Evolutionary conservation across 208 protist species (phyloP).

Genomic region (Kentomonas sorsogonicus): DNA sequence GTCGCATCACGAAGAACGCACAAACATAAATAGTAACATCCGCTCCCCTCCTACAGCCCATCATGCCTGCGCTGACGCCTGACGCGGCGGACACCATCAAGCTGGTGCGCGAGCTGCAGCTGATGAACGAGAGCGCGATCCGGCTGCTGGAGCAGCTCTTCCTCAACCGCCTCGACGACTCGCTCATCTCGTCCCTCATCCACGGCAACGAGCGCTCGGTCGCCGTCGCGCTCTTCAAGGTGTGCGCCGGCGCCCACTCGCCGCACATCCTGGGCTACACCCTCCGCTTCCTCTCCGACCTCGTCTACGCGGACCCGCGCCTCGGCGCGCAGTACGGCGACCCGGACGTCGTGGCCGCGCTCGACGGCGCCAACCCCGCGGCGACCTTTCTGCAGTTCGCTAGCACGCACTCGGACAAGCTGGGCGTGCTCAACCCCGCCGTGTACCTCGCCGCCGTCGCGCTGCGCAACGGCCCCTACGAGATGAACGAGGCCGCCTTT

Average conservation of each 20-base stretch:
- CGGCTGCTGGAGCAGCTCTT: constrained; percentile 78
- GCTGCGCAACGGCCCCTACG: constrained; percentile 57
- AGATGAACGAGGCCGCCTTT: constrained; percentile 38
- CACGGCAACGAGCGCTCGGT: constrained; percentile 43
- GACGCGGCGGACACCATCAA: constrained; percentile 63
- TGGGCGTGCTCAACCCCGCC: constrained; percentile 60
- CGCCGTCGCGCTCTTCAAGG: constrained; percentile 50
- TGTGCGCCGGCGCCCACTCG: constrained; percentile 35
- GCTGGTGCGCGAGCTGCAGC: constrained; percentile 55
- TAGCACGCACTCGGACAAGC: constrained; percentile 27
- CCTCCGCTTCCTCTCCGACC: constrained; percentile 76
- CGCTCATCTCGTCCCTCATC: constrained; percentile 54
- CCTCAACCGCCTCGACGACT: constrained; percentile 41
- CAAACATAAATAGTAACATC: constrained; percentile 8
- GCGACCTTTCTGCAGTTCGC: constrained; percentile 47
- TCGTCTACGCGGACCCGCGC: constrained; percentile 32
- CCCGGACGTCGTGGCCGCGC: too few relatives aligned
- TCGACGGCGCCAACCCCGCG: constrained; percentile 38
- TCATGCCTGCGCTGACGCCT: constrained; percentile 57
- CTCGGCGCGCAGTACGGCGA: constrained; percentile 55
- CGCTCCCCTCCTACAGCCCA: not conserved
- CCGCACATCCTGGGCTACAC: constrained; percentile 52
- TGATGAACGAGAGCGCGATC: constrained; percentile 54
- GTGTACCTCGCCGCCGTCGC: constrained; percentile 65
- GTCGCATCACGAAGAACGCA: constrained; percentile 4